A percentile compares a stretch with the other conserved stretches of the same genome.
phyloP scores from a whole-genome alignment of 2,329 filamentous ascomycete species.

The Venturia oleaginea region DNA sequence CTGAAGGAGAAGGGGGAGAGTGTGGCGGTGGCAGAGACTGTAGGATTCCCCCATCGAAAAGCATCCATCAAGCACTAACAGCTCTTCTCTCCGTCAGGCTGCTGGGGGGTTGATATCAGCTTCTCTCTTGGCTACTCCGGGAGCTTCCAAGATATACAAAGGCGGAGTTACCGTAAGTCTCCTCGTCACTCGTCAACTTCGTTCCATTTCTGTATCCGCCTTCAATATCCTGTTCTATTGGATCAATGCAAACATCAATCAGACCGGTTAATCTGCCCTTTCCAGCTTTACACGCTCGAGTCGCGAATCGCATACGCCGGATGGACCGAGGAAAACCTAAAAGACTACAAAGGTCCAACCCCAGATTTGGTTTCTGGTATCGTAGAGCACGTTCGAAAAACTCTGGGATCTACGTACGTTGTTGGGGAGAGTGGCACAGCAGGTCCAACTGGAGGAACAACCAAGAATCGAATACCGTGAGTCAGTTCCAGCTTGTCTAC shows the following conservation, averaged over 20 bases:
- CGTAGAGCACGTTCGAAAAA: conserved; percentile 47
- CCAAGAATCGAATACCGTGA: conserved; percentile 47
- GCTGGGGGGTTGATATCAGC: conserved; percentile 54
- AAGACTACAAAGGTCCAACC: conserved; percentile 50
- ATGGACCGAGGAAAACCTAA: conserved; percentile 48
- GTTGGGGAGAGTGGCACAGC: conserved; percentile 54
- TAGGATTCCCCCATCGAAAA: conserved; percentile 20
- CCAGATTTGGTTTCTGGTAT: conserved; percentile 47
- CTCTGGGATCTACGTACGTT: conserved; percentile 47
- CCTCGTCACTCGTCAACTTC: no score
- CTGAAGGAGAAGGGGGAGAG: conserved; percentile 48
- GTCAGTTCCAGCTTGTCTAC: conserved; percentile 3
- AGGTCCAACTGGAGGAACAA: conserved; percentile 51
- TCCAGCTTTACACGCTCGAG: conserved; percentile 47
- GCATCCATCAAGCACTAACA: background rate
- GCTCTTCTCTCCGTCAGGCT: conserved; percentile 31
- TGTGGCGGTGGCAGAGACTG: conserved; percentile 53
- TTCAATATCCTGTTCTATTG: no score
- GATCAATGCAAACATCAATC: no score
- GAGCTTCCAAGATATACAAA: conserved; percentile 49
- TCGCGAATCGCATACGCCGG: conserved; percentile 50
- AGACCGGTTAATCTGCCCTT: background rate
- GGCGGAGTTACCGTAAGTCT: conserved; percentile 50
- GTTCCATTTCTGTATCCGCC: no score
- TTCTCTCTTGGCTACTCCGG: conserved; percentile 48